A percentile compares a stretch with the other conserved stretches of the same genome.
phyloP scores from a whole-genome alignment of 176 grass and related monocot species.

The Poa annua region DNA sequence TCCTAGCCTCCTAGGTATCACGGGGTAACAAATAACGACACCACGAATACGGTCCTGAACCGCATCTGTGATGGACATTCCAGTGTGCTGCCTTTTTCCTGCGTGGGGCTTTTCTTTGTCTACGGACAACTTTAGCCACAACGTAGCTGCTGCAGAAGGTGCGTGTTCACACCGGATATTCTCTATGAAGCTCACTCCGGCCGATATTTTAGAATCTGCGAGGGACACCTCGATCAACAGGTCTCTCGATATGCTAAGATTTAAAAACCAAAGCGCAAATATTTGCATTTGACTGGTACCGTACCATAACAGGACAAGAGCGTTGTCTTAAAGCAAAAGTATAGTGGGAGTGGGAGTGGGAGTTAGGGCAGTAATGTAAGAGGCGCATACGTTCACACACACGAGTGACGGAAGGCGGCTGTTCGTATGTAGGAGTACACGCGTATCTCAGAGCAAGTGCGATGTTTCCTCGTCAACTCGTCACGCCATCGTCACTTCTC shows the following conservation, averaged over 20 bases:
- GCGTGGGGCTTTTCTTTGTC: no score
- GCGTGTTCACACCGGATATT: neutral
- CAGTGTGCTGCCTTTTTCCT: no score
- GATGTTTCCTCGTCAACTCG: neutral
- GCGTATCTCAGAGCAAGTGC: neutral
- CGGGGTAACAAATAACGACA: no score
- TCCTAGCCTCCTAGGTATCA: no score
- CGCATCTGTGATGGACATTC: no score
- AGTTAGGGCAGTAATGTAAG: neutral
- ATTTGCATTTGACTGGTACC: neutral
- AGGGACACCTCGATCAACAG: neutral
- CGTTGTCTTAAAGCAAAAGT: neutral
- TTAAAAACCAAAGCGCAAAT: neutral
- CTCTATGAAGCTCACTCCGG: neutral
- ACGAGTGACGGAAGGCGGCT: neutral
- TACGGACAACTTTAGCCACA: no score
- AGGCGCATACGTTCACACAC: neutral
- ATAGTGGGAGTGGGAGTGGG: no score
- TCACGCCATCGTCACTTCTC: slow-evolving; percentile 31
- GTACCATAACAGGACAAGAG: neutral
- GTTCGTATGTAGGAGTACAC: neutral
- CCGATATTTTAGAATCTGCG: no score
- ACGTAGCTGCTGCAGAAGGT: neutral
- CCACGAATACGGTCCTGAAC: no score
- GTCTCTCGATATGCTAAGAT: neutral